These are phyloP conservation scores for Epichloe bromicola DNA, from an alignment of 2,329 filamentous ascomycete species.

Conservation along the genomic window DNA sequence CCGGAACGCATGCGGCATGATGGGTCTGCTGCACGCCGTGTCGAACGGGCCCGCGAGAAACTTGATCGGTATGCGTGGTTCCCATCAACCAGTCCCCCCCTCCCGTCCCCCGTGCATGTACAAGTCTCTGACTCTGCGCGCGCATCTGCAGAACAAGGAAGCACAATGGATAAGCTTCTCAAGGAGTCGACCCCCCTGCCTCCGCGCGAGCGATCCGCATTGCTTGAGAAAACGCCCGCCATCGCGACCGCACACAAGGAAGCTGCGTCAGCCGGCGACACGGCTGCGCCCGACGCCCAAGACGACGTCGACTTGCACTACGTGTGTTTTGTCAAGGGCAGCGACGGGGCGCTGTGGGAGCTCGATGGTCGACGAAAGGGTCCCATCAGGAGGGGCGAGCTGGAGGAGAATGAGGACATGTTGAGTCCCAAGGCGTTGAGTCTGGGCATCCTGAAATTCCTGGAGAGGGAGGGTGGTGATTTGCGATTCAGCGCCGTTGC, in stretches of 20 bases:
- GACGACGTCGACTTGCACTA: conserved; percentile 88
- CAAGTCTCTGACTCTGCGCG: neutral
- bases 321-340: conserved; percentile 77
- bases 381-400: conserved; percentile 39
- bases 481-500: conserved; percentile 47
- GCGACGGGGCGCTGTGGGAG: conserved; percentile 50
- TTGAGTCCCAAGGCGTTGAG: conserved; percentile 62
- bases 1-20: conserved; percentile 81
- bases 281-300: conserved; percentile 61
- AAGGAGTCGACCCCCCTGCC: conserved; percentile 52
- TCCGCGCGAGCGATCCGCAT: conserved; percentile 51
- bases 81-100: conserved; percentile 6
- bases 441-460: conserved; percentile 48
- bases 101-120: too few species aligned
- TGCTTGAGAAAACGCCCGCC: conserved; percentile 64
- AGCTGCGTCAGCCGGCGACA: conserved; percentile 68
- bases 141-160: conserved; percentile 27
- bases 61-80: conserved; percentile 37
- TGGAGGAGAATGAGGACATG: conserved; percentile 53
- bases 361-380: conserved; percentile 47
- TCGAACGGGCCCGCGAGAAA: conserved; percentile 59
- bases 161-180: conserved; percentile 52
- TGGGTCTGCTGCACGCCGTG: conserved; percentile 73
- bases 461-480: conserved; percentile 42
- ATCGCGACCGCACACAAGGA: conserved; percentile 68